Base-by-base conservation (phyloP, 192 early-diverging fungal genomes). In the Diversispora eburnea region DNA sequence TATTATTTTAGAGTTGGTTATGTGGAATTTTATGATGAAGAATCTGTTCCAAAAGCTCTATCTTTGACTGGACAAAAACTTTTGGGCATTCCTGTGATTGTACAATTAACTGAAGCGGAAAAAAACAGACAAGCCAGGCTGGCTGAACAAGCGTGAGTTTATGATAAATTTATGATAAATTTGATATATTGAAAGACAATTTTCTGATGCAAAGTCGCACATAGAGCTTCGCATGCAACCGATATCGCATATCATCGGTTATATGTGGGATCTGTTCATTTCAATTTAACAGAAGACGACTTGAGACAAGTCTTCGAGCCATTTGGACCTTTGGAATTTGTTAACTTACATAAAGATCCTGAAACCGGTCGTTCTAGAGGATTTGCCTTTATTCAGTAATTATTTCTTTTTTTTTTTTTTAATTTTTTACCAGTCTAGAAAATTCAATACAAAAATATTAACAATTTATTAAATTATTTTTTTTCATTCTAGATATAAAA, bases 1-100 rank as follows among this genome's bases (percentile, higher is more conserved):
- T 17, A 17, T 19, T 54, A 22, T 57, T 43, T n/a, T 80, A 94
- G 96, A 42, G 92, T 97, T 47, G 97, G 93, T 19, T 99, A 97
- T 77, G 92, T 99, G 4, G 97, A 99, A 80, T 99, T 97, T 84
- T 93, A 95, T 79, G 90, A 93, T 5, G 87, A 90, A 70, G 86
- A 84, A 7, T 88, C 94, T 43, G 94, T 95, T n/a, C 77, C 79
- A 54, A 90, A 88, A 74, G 97, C 97, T 5, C 84, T 97, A n/a
- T 81, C 78, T 43, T 86, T 97, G 85, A 86, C 91, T 47, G 94
- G 93, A 19, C 80, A 92, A 79, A 90, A 88, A 82, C 89, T 99
- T 73, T 84, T 97, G 78, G 95, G 92, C 41, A 91, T 97, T 68
- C 97, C 97, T 6, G 94, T 99, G 61, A 89, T 96, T 73, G 92